A percentile compares a stretch with the other conserved stretches of the same genome.
Evolutionary conservation across 352 stramenopile species (phyloP).

Genomic region (Phytophthora sojae): DNA sequence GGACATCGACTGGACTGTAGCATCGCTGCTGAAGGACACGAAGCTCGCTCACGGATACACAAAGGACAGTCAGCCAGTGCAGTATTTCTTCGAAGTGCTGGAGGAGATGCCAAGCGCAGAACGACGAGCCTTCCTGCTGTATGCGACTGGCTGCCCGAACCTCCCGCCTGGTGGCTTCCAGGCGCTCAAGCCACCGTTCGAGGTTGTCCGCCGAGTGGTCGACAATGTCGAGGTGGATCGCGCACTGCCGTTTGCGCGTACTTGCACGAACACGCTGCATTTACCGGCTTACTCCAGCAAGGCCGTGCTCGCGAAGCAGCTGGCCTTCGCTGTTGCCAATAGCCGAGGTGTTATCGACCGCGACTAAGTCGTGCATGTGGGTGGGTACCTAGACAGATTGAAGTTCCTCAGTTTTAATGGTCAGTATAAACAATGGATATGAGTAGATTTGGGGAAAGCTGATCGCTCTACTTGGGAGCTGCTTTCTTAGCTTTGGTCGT

Average conservation of each 20-base stretch:
- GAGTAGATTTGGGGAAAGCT: slow-evolving; percentile 6
- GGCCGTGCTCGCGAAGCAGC: slow-evolving; percentile 61
- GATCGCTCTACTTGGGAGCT: slow-evolving; percentile 15
- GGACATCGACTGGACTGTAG: slow-evolving; percentile 74
- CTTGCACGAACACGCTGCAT: slow-evolving; percentile 89
- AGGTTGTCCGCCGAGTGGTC: slow-evolving; percentile 84
- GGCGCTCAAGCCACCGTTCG: slow-evolving; percentile 75
- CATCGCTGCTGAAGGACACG: slow-evolving; percentile 71
- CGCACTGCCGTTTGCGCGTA: slow-evolving; percentile 83
- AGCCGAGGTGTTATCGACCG: slow-evolving; percentile 87
- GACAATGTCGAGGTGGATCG: slow-evolving; percentile 76
- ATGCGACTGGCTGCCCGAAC: slow-evolving; percentile 86
- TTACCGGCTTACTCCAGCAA: slow-evolving; percentile 85
- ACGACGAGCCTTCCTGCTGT: slow-evolving; percentile 79
- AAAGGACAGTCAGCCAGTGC: slow-evolving; percentile 70
- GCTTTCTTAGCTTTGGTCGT: slow-evolving; percentile 29
- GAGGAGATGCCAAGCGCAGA: slow-evolving; percentile 68
- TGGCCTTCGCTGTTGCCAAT: slow-evolving; percentile 80
- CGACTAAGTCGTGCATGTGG: slow-evolving; percentile 49
- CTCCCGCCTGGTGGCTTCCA: slow-evolving; percentile 76
- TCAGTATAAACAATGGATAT: slow-evolving; percentile 10
- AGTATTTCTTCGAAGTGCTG: slow-evolving; percentile 76
- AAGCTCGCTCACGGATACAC: slow-evolving; percentile 89
- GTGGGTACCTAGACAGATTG: background rate
- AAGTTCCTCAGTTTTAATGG: slow-evolving; percentile 16